Evolutionary conservation across 768 basidiomycete genomes (phyloP).

Genomic region (Tricholoma hemisulphureum): DNA sequence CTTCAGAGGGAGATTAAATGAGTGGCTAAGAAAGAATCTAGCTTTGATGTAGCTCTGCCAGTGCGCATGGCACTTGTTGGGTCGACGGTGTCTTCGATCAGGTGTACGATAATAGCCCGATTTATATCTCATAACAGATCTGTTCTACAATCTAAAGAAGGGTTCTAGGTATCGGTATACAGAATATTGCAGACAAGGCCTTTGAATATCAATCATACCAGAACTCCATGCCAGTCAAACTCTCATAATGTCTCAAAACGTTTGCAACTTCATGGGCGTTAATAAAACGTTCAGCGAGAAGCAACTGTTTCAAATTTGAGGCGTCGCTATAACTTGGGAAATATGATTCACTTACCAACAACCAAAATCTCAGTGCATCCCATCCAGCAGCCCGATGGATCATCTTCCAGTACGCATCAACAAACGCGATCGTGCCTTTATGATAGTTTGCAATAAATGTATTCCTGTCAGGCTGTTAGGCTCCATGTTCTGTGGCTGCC

Average conservation of each 20-base stretch:
- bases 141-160: too few species aligned
- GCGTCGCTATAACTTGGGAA: background rate
- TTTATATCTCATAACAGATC: too few species aligned
- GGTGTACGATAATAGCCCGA: too few species aligned
- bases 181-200: too few species aligned
- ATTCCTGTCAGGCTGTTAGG: constrained; percentile 34
- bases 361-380: constrained; percentile 58
- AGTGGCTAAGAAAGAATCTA: too few species aligned
- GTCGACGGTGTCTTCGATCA: too few species aligned
- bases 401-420: constrained; percentile 61
- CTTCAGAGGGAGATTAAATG: too few species aligned
- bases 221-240: constrained; percentile 44
- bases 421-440: constrained; percentile 51
- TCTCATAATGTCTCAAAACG: constrained; percentile 55
- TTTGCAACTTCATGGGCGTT: constrained; percentile 47
- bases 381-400: constrained; percentile 72
- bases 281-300: constrained; percentile 56
- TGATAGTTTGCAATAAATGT: constrained; percentile 55
- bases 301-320: constrained; percentile 37
- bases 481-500: background rate
- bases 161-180: too few species aligned
- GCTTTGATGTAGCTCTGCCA: too few species aligned
- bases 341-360: constrained; percentile 41
- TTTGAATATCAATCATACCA: constrained; percentile 37
- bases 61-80: too few species aligned